These are phyloP conservation scores for Patellifolia procumbens DNA, from an alignment of 179 eudicot genomes.

Conservation along the genomic window DNA sequence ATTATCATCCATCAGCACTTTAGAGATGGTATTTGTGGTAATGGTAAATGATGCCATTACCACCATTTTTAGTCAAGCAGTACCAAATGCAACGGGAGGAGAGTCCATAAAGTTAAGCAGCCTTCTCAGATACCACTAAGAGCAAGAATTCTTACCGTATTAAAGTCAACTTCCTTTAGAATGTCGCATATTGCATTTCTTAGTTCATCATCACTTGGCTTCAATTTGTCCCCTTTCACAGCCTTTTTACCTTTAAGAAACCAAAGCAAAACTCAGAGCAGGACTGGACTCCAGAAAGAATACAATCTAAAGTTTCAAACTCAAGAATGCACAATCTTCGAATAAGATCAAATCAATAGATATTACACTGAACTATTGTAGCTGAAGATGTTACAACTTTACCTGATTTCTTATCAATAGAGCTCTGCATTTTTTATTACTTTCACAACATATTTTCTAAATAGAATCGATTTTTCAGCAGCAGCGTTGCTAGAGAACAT, in stretches of 20 bases:
- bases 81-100: not conserved
- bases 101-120: not conserved
- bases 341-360: not conserved
- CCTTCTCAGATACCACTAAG: not conserved
- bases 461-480: not conserved
- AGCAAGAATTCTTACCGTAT: slow-evolving; percentile 60
- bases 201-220: slow-evolving; percentile 79
- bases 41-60: too few relatives aligned
- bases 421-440: not conserved
- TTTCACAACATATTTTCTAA: not conserved
- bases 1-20: too few relatives aligned
- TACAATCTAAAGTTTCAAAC: not conserved
- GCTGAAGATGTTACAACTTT: not conserved
- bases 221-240: slow-evolving; percentile 55
- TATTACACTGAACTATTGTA: not conserved
- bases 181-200: slow-evolving; percentile 68
- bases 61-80: not conserved
- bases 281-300: not conserved
- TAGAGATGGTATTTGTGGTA: too few relatives aligned
- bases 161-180: slow-evolving; percentile 91
- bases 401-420: not conserved
- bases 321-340: not conserved
- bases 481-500: not conserved
- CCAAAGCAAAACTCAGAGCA: slow-evolving; percentile 12
- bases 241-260: slow-evolving; percentile 57